Conservation (phyloP, 2,329 filamentous ascomycete species). For the Colletotrichum sp. region DNA sequence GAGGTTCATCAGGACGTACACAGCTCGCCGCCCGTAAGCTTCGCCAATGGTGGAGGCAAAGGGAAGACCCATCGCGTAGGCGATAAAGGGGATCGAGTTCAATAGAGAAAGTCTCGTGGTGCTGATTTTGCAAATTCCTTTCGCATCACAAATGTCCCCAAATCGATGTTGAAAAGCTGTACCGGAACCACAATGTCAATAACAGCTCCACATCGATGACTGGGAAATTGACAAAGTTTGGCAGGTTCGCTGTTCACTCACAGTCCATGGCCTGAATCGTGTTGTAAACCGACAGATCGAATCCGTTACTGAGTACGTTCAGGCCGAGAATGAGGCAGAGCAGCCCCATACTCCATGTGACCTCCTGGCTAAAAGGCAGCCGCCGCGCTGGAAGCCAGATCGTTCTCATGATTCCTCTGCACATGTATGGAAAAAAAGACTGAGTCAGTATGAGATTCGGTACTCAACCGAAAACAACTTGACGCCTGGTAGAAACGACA, state of each 20-base stretch:
- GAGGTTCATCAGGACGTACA: background rate
- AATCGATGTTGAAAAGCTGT: background rate
- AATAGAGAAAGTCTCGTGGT: background rate
- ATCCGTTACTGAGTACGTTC: background rate
- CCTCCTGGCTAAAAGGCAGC: background rate
- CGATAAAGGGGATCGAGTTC: background rate
- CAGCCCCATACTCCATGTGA: background rate
- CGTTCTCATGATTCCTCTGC: background rate
- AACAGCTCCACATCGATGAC: background rate
- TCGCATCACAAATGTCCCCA: background rate
- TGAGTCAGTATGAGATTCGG: too few relatives aligned
- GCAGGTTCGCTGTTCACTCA: background rate
- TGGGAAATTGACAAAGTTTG: rapidly evolving
- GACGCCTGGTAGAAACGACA: background rate
- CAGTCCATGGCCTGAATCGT: background rate
- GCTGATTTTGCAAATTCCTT: background rate
- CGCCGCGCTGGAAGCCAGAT: background rate
- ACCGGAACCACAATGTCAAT: background rate
- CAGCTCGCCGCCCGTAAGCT: background rate
- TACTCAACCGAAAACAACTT: background rate
- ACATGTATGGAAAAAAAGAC: too few relatives aligned
- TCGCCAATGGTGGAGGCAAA: background rate
- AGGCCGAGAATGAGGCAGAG: background rate
- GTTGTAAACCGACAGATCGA: background rate
- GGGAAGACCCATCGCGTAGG: background rate